Base-by-base conservation (phyloP, 257 asterid species). In the Fraxinus excelsior region DNA sequence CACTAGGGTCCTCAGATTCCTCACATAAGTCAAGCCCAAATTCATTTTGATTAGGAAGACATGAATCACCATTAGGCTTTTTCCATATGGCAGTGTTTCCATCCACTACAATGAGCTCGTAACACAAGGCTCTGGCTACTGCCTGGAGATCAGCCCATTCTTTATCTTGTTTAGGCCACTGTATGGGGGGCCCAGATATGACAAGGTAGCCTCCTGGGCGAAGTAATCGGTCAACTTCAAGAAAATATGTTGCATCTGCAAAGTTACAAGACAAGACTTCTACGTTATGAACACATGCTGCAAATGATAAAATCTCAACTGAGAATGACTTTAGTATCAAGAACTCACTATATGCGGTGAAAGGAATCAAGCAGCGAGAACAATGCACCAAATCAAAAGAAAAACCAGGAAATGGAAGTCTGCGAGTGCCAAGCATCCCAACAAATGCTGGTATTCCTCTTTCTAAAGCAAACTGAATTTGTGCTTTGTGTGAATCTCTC, bases 71-170 rank as follows among this genome's bases (percentile, higher is more conserved):
- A 75, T 35, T 84, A 18, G 97, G 89, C 88, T 93, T 96, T 86
- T 91, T 96, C 99, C 99, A 96, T 78, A 96, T 90, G 76, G 76
- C 99, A 5, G 98, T 93, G 92, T 93, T 96, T 70, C 98, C 99
- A 84, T 96, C 98, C 14, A 96, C 98, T 62, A 84, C 98, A 77
- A 91, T 90, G 80, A 94, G 84, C 78, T 96, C 99, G 69, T 91
- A 96, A 83, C 98, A 93, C 89, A 93, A 78, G 4, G 95, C 84
- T 85, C 96, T 81, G 76, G 97, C 96, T 77, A 87, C 99, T 25
- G 91, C 87, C 86, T 96, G 98, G 80, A 96, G 96, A 82, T 96
- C 99, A 5, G 92, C 94, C 99, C 99, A 96, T 82, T 93, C 99
- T 82, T 91, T 91, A 75, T 96, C 99, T 75, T 85, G 97, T 83